Evolutionary conservation across 192 early-diverging fungal species (phyloP), one percentile per base, ranked within the genome.

Genomic region (Podila clonocystis): DNA sequence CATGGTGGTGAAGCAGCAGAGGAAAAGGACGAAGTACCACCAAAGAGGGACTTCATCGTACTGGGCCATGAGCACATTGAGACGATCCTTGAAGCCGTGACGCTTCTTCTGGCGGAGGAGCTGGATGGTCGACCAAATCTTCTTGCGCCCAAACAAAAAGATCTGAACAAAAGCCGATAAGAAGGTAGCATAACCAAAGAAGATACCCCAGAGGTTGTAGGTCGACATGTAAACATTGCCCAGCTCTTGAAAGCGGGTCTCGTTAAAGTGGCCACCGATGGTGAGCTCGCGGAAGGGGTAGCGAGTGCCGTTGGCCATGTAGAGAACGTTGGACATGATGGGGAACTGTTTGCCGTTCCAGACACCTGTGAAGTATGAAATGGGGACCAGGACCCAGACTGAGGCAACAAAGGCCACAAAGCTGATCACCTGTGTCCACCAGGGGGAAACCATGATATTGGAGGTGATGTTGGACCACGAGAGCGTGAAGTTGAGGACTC

Each of bases 401-500:
- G 82, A 79, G 26, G 78, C 28, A 4, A 87, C 86, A 75, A 87
- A 87, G n/a, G 73, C 75, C 12, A 63, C 62, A 62, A 87, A 85
- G n/a, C 74, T 69, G 45, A 85, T 85, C 60, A 82, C 84, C 29
- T 80, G 77, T 34, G 82, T 83, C 69, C 75, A 82, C 84, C 80
- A 85, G 3, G 86, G 86, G 13, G 80, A 77, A 26, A 83, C 69
- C 63, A 84, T 75, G 64, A 82, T 78, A 15, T 31, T 75, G 36
- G 75, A 76, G 28, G 83, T 82, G 34, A 84, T 70, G 36, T 82
- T 80, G 24, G 74, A 82, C 86, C 86, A 87, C 57, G 85, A 63
- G 49, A 85, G 55, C 5, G 83, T 85, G 58, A 87, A 85, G 76
- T 84, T 85, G 33, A 85, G 31, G 50, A 87, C 73, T 22, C 86